Evolutionary conservation across 1,139 yeast species (phyloP).

Genomic region (Trichomonascaceae sp.): DNA sequence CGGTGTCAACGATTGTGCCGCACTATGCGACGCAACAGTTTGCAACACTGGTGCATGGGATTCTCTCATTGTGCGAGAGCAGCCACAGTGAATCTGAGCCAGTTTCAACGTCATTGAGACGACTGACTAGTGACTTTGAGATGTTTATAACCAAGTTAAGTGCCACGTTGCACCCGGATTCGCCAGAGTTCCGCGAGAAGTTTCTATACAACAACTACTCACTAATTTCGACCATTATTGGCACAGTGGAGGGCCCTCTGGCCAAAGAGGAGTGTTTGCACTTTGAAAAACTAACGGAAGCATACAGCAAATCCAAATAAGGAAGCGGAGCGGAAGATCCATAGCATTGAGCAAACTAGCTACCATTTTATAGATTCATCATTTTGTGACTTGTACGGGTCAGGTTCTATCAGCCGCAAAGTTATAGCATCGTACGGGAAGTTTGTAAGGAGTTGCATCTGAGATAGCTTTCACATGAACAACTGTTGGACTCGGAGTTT

Average conservation of each 20-base stretch:
- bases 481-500: too few relatives aligned
- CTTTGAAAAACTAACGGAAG: conserved; percentile 47
- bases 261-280: conserved; percentile 49
- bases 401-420: too few relatives aligned
- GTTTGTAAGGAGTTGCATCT: too few relatives aligned
- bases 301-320: conserved; percentile 33
- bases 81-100: conserved; percentile 43
- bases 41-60: conserved; percentile 60
- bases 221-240: conserved; percentile 25
- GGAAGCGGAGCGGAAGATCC: too few relatives aligned
- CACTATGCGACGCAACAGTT: conserved; percentile 71
- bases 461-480: too few relatives aligned
- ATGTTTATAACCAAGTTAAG: conserved; percentile 53
- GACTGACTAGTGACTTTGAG: conserved; percentile 73
- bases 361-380: too few relatives aligned
- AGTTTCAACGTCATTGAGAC: conserved; percentile 47
- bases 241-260: conserved; percentile 33
- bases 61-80: conserved; percentile 39
- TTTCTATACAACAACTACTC: conserved; percentile 67
- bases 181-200: conserved; percentile 42
- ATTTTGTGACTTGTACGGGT: too few relatives aligned
- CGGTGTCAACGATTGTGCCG: conserved; percentile 33
- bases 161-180: conserved; percentile 24
- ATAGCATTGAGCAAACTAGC: too few relatives aligned
- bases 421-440: too few relatives aligned